Evolutionary conservation across 768 basidiomycete genomes (phyloP), one percentile per base, ranked within the genome.

Genomic region (Lentinula guzmanii): DNA sequence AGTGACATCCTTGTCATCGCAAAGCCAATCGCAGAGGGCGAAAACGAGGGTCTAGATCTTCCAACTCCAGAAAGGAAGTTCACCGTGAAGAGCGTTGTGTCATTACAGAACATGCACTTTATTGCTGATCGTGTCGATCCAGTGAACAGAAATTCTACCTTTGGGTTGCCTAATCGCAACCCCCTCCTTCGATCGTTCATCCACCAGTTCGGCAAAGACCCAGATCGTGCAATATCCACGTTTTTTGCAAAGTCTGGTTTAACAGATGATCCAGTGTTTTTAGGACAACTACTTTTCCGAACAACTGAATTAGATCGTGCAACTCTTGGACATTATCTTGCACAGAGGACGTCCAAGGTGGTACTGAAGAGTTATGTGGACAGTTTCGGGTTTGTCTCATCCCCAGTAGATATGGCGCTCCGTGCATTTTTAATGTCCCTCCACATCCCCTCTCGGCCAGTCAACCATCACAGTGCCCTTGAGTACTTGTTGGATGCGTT

Each of bases 1-100:
- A 93, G 79, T 72, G 97, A 99, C 71, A 83, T 98, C 58, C 84
- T 98, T 59, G 83, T 98, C 72, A 85, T 98, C 65, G 89, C 95
- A 43, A 98, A 98, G 72, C 95, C 95, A 11, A 79, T 95, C 62
- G 77, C 42, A 24, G 42, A 84, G 41, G 87, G 90, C 48, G 81
- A 84, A 54, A 89, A 91, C 64, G 75, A 77, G 39, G 77, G 86
- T 37, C 73, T 85, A 52, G 88, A 89, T 62, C 79, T 79, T 60
- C 71, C 75, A 28, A 80, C 81, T 61, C 83, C 85, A 60, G 93
- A 95, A 66, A 82, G 88, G 68, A 86, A 86, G 70, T 96, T 91
- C 70, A 76, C 91, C 55, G 88, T 98, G 69, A 98, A 97, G 77
- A 93, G 86, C 66, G 87, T 96, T 51, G 91, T 95, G 35, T 84